These are phyloP conservation scores for Phanerodontia chrysosporium DNA, from an alignment of 768 basidiomycete species.

Conservation along the genomic window DNA sequence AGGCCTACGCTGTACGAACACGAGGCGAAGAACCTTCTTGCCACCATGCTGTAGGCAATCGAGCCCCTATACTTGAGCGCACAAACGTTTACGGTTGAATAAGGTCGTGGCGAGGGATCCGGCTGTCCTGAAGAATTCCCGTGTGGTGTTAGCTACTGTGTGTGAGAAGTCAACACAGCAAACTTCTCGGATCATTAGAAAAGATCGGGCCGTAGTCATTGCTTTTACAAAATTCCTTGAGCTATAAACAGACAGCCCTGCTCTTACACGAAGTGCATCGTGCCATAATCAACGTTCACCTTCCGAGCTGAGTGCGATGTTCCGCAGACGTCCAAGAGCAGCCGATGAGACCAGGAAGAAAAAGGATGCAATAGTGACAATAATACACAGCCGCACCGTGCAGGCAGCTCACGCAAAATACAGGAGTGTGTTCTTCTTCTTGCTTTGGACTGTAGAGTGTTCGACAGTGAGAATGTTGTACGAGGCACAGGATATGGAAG, in stretches of 20 bases:
- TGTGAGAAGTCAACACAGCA: not conserved
- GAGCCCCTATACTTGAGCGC: too few relatives aligned
- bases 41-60: too few relatives aligned
- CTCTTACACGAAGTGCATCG: too few relatives aligned
- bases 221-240: not conserved
- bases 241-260: not conserved
- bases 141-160: too few relatives aligned
- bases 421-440: slow-evolving; percentile 99
- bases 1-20: too few relatives aligned
- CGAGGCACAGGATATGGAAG: slow-evolving; percentile 3
- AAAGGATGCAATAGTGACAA: not conserved
- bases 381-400: slow-evolving; percentile 7
- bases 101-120: too few relatives aligned
- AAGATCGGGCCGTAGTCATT: not conserved
- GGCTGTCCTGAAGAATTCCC: too few relatives aligned
- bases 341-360: not conserved
- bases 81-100: too few relatives aligned
- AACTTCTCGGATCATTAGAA: not conserved
- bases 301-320: too few relatives aligned
- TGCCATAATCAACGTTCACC: too few relatives aligned
- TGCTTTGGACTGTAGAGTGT: slow-evolving; percentile 80
- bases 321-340: too few relatives aligned
- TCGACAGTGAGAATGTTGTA: slow-evolving; percentile 15
- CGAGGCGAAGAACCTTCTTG: too few relatives aligned
- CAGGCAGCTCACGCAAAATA: slow-evolving; percentile 69